Evolutionary conservation across 371 early-diverging fungal genomes (phyloP).

Genomic region (Mucor mucedo): DNA sequence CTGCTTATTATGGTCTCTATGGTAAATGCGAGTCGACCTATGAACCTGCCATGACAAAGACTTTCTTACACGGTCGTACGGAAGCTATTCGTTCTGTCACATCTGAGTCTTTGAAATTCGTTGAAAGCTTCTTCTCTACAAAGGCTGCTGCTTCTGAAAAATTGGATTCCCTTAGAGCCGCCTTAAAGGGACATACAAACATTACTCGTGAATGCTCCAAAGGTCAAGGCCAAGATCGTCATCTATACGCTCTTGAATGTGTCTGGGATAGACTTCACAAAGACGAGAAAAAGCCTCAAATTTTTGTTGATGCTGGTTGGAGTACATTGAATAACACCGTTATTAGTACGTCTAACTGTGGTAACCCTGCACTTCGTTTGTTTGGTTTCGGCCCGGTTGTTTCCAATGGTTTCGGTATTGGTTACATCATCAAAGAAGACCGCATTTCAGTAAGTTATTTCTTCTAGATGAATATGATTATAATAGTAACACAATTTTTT

Average conservation of each 20-base stretch:
- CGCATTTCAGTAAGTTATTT: conserved; percentile 53
- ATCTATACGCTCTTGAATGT: conserved; percentile 79
- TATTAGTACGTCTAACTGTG: conserved; percentile 88
- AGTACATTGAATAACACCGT: conserved; percentile 70
- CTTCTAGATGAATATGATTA: background rate
- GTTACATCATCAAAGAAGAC: conserved; percentile 87
- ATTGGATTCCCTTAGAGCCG: conserved; percentile 57
- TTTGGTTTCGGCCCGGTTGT: conserved; percentile 95
- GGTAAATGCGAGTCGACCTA: conserved; percentile 81
- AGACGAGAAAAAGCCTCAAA: conserved; percentile 62
- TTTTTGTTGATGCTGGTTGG: conserved; percentile 77
- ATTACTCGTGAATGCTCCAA: conserved; percentile 77
- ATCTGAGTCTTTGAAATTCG: conserved; percentile 72
- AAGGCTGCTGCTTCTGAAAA: conserved; percentile 46
- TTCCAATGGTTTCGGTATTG: conserved; percentile 89
- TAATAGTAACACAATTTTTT: background rate
- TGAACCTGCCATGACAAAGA: conserved; percentile 87
- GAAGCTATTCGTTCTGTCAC: conserved; percentile 89
- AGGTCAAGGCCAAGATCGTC: conserved; percentile 86
- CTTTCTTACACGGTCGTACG: conserved; percentile 85
- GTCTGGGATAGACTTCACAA: conserved; percentile 52
- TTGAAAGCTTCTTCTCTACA: conserved; percentile 72
- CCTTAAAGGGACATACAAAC: conserved; percentile 71
- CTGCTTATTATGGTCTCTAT: conserved; percentile 88
- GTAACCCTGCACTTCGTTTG: conserved; percentile 80